Evolutionary conservation across 768 basidiomycete species (phyloP).

Genomic region (Lactifluus subvellereus): DNA sequence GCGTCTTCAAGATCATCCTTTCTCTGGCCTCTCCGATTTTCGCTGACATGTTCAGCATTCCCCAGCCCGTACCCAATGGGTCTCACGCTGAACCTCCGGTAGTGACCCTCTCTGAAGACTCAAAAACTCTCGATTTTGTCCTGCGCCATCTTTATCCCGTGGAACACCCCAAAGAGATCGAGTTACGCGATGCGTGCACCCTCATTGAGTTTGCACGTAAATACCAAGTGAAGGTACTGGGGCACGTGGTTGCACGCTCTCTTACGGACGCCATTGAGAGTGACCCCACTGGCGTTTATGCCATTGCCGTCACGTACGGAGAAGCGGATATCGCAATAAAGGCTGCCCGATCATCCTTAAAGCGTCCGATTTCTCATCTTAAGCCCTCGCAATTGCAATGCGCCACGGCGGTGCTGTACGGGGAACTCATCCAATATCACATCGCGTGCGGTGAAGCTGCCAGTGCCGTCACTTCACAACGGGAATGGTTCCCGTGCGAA

Average conservation of each 20-base stretch:
- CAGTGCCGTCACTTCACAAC: not conserved
- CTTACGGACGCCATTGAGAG: not conserved
- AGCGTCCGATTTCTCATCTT: not conserved
- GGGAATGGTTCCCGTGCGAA: not conserved
- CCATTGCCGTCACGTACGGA: constrained; percentile 1
- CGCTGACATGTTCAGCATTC: constrained; percentile 17
- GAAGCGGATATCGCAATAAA: not conserved
- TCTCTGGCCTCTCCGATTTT: constrained; percentile 12
- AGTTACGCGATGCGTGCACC: not conserved
- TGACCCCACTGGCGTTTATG: constrained; percentile 19
- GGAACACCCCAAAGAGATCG: not conserved
- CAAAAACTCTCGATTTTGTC: constrained; percentile 5
- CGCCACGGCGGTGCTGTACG: not conserved
- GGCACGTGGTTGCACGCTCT: not conserved
- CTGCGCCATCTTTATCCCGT: constrained; percentile 18
- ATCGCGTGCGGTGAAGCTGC: constrained; percentile 1
- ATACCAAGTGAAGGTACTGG: constrained; percentile 13
- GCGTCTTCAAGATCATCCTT: constrained; percentile 12
- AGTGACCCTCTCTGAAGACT: constrained; percentile 2
- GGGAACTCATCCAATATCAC: not conserved
- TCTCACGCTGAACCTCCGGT: not conserved
- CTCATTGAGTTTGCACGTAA: constrained; percentile 16
- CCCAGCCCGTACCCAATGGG: not conserved
- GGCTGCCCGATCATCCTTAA: constrained; percentile 2
- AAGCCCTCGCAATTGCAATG: not conserved